Percentiles rank a stretch among this genome's conserved stretches.
phyloP scores from a whole-genome alignment of 2,329 filamentous ascomycete species.

The Incumbomyces lentus region DNA sequence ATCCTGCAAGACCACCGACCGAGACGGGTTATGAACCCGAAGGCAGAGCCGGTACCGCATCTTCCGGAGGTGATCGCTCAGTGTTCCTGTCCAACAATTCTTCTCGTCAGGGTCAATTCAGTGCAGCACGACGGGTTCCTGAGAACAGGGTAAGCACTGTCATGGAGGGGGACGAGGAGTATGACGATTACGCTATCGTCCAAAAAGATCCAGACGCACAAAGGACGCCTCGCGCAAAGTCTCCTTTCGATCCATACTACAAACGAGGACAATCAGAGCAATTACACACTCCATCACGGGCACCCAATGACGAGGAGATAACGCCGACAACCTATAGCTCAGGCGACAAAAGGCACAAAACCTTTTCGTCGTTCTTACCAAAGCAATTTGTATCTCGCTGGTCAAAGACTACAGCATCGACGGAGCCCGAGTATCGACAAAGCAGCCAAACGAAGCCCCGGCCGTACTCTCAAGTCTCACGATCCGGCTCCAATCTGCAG shows the following conservation, averaged over 20 bases:
- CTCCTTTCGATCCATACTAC: slow-evolving; percentile 13
- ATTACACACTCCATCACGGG: slow-evolving; percentile 35
- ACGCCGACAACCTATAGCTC: slow-evolving; percentile 55
- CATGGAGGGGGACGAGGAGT: slow-evolving; percentile 68
- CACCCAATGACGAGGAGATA: slow-evolving; percentile 53
- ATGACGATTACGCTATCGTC: slow-evolving; percentile 15
- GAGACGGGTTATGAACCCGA: slow-evolving; percentile 78
- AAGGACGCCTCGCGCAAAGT: slow-evolving; percentile 10
- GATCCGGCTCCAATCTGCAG: slow-evolving; percentile 65
- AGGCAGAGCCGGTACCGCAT: slow-evolving; percentile 65
- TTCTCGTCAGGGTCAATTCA: slow-evolving; percentile 27
- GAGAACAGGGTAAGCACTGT: slow-evolving; percentile 86
- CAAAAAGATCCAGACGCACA: background rate
- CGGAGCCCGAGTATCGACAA: slow-evolving; percentile 64
- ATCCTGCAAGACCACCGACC: slow-evolving; percentile 56
- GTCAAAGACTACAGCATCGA: slow-evolving; percentile 93
- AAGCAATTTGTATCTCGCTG: slow-evolving; percentile 74
- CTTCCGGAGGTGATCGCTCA: slow-evolving; percentile 55
- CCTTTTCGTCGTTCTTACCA: slow-evolving; percentile 70
- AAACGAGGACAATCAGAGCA: slow-evolving; percentile 34
- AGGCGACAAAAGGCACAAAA: slow-evolving; percentile 80
- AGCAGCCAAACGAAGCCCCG: slow-evolving; percentile 48
- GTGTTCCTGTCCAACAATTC: slow-evolving; percentile 56
- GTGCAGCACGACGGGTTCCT: slow-evolving; percentile 46
- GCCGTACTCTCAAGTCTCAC: slow-evolving; percentile 55